Evolutionary conservation across 225 moss, liverwort and hornwort genomes (phyloP).

Genomic region (Polytrichum commune): DNA sequence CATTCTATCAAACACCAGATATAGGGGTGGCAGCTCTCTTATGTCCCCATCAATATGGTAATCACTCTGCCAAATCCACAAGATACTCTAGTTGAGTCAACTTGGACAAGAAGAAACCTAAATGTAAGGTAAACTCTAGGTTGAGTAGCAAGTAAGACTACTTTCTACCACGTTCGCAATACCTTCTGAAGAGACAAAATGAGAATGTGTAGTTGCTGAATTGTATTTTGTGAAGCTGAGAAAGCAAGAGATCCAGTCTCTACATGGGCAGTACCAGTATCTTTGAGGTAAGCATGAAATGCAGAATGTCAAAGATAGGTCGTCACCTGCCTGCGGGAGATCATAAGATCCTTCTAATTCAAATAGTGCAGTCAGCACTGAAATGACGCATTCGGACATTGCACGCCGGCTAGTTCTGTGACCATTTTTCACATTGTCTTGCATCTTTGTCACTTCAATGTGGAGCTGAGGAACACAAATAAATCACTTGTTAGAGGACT

Average conservation of each 20-base stretch:
- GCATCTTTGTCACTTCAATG: constrained; percentile 88
- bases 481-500: not conserved
- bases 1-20: constrained; percentile 72
- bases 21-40: constrained; percentile 49
- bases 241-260: constrained; percentile 1
- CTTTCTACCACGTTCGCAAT: not conserved
- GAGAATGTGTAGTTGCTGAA: not conserved
- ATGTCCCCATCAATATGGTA: constrained; percentile 55
- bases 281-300: not conserved
- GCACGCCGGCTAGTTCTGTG: constrained; percentile 38
- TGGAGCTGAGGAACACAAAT: constrained; percentile 56
- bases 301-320: constrained; percentile 24
- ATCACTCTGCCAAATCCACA: constrained; percentile 62
- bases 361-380: constrained; percentile 61
- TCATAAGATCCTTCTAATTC: constrained; percentile 82
- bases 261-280: not conserved
- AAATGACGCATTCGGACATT: constrained; percentile 55
- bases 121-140: too few species aligned
- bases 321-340: constrained; percentile 98
- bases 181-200: constrained; percentile 6
- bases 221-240: not conserved
- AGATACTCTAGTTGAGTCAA: constrained; percentile 18
- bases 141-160: too few species aligned
- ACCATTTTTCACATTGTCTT: constrained; percentile 56
- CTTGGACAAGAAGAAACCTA: too few species aligned